Conservation (phyloP, 2,329 filamentous ascomycete genomes). For the Hirsutella thompsonii region DNA sequence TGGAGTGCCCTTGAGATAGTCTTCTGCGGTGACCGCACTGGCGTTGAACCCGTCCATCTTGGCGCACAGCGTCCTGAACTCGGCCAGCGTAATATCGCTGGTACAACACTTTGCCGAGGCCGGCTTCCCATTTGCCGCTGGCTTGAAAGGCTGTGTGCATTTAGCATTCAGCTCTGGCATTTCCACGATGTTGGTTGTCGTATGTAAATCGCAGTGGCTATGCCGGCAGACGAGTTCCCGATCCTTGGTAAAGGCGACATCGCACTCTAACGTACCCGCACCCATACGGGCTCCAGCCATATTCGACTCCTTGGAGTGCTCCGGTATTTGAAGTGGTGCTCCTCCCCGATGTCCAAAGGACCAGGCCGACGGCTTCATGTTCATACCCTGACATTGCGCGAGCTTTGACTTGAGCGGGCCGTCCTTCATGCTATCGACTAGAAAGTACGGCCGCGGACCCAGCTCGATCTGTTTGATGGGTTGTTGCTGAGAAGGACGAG, state of each 20-base stretch:
- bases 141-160: constrained; percentile 48
- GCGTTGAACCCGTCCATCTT: constrained; percentile 57
- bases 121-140: constrained; percentile 31
- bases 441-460: constrained; percentile 51
- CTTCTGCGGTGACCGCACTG: constrained; percentile 41
- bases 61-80: constrained; percentile 55
- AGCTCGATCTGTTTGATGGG: constrained; percentile 39
- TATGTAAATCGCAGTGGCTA: constrained; percentile 54
- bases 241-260: constrained; percentile 54
- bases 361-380: constrained; percentile 38
- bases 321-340: constrained; percentile 49
- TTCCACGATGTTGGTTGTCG: constrained; percentile 53
- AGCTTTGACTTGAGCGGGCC: constrained; percentile 47
- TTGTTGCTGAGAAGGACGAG: constrained; percentile 12
- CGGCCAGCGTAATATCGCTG: constrained; percentile 53
- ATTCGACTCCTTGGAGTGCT: constrained; percentile 47
- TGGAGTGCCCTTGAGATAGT: constrained; percentile 46
- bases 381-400: constrained; percentile 41
- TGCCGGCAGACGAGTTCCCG: constrained; percentile 55
- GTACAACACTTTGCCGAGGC: constrained; percentile 59
- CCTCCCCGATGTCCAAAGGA: constrained; percentile 51
- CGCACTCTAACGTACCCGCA: constrained; percentile 53
- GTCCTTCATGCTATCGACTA: constrained; percentile 49
- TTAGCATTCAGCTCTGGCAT: constrained; percentile 50
- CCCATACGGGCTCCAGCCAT: constrained; percentile 55